Conservation (phyloP, 1,284 basidiomycete species). For the Limonomyces culmigenus region DNA sequence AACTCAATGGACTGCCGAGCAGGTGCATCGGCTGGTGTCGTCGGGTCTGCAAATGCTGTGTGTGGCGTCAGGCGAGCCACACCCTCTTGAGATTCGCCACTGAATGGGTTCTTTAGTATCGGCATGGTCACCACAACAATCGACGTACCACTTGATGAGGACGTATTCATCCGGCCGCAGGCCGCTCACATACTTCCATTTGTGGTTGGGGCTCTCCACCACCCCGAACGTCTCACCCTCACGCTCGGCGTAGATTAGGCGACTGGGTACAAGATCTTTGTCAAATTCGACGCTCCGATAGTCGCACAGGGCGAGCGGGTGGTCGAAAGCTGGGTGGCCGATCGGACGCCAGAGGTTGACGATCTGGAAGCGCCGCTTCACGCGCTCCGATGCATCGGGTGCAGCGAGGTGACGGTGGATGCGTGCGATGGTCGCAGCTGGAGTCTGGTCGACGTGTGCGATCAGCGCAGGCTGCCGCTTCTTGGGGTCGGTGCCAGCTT, state of each 20-base stretch:
- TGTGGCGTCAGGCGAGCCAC: no score
- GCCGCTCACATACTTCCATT: conserved; percentile 48
- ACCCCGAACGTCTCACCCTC: conserved; percentile 45
- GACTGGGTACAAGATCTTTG: conserved; percentile 17
- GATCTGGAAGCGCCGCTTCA: conserved; percentile 34
- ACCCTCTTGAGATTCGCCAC: no score
- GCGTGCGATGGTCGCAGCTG: conserved; percentile 25
- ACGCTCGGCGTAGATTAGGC: conserved; percentile 28
- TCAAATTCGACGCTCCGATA: conserved; percentile 19
- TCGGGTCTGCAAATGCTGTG: no score
- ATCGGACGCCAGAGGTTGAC: conserved; percentile 43
- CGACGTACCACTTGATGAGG: conserved; percentile 48
- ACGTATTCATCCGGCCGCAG: conserved; percentile 47
- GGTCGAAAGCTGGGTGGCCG: conserved; percentile 23
- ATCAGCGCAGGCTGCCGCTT: conserved; percentile 29
- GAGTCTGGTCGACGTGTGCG: conserved; percentile 45
- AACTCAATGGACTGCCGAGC: no score
- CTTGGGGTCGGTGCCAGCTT: conserved; percentile 20
- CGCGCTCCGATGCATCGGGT: conserved; percentile 24
- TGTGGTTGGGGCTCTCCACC: conserved; percentile 31
- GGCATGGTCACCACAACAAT: no score
- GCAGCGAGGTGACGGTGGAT: conserved; percentile 36
- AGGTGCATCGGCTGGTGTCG: no score
- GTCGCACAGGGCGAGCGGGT: conserved; percentile 30
- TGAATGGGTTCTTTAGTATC: conserved; percentile 24